Base-by-base conservation (phyloP, 495 filamentous ascomycete species). In the Hypoxylon fragiforme region DNA sequence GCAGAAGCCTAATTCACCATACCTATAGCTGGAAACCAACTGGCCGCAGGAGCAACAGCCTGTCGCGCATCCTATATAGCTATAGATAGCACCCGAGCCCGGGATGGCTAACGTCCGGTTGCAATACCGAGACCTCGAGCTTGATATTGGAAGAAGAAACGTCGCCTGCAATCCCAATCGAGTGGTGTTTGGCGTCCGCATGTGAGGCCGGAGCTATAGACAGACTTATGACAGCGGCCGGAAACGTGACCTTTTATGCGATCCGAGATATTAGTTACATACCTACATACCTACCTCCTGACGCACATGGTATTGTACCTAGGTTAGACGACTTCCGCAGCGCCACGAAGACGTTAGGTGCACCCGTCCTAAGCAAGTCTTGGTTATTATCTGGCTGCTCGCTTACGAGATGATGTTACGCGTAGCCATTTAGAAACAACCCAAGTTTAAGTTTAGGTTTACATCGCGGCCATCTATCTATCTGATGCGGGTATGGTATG, bases 391-490 rank as follows among this genome's bases (percentile, higher is more conserved):
- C n/a, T 26, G 37, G 32, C 18, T 32, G 31, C 28, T 47, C 28
- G 44, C 32, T 36, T 34, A n/a, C 21, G 16, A 16, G n/a, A 37
- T n/a, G n/a, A n/a, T n/a, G n/a, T 18, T 7, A 13, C 12, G 20
- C 26, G 32, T 11, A 22, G 3, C 26, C n/a, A n/a, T 42, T 31
- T 30, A 16, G 39, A 44, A 40, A 50, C 45, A 12, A 13, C 22
- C 5, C 19, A n/a, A n/a, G n/a, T n/a, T n/a, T n/a, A n/a, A n/a
- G n/a, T n/a, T n/a, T n/a, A n/a, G 1, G 31, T 49, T 34, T 39
- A 26, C 45, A 32, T 45, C 31, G 35, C 40, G 45, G 45, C 31
- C 38, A 39, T 40, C 38, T 22, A 15, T 22, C 11, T n/a, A n/a
- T n/a, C n/a, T n/a, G n/a, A n/a, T n/a, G n/a, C n/a, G n/a, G n/a